Evolutionary conservation across 2,329 filamentous ascomycete species (phyloP).

Genomic region (Aspergillus fumigatiaffinis): DNA sequence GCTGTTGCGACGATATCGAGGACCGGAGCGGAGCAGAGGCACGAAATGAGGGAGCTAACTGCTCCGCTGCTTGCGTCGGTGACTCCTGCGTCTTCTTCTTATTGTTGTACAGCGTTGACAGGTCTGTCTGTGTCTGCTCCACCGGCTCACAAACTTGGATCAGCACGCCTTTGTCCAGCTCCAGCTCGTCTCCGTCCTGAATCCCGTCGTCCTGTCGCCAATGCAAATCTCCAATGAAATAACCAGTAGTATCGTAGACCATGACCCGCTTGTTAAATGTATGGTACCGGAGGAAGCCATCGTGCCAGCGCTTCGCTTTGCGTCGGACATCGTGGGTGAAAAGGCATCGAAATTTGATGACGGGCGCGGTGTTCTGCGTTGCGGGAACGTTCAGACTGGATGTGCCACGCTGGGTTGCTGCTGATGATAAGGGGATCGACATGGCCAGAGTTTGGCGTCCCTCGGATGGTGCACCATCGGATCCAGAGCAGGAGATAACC

Average conservation of each 20-base stretch:
- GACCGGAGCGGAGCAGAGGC: slow-evolving; percentile 28
- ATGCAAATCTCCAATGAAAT: slow-evolving; percentile 80
- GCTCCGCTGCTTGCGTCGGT: slow-evolving; percentile 23
- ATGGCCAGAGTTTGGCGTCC: slow-evolving; percentile 16
- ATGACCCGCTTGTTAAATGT: slow-evolving; percentile 88
- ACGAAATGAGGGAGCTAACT: slow-evolving; percentile 42
- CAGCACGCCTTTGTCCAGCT: slow-evolving; percentile 70
- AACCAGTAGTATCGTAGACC: slow-evolving; percentile 78
- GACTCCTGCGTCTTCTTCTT: slow-evolving; percentile 44
- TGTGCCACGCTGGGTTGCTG: slow-evolving; percentile 24
- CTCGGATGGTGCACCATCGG: slow-evolving; percentile 8
- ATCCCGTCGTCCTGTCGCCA: slow-evolving; percentile 68
- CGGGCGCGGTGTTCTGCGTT: slow-evolving; percentile 65
- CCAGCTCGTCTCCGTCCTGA: slow-evolving; percentile 75
- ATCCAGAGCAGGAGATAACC: neutral
- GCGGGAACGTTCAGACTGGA: slow-evolving; percentile 40
- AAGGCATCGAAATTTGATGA: slow-evolving; percentile 79
- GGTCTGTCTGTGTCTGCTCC: slow-evolving; percentile 71
- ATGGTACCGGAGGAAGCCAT: slow-evolving; percentile 83
- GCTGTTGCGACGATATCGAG: slow-evolving; percentile 40
- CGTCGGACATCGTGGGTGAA: slow-evolving; percentile 80
- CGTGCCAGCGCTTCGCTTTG: slow-evolving; percentile 91
- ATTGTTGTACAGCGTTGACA: slow-evolving; percentile 71
- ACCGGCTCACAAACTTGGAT: slow-evolving; percentile 76
- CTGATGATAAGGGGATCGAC: slow-evolving; percentile 21